A percentile compares a stretch with the other conserved stretches of the same genome.
phyloP scores from a whole-genome alignment of 1,284 basidiomycete species.

The Ganoderma sinense region DNA sequence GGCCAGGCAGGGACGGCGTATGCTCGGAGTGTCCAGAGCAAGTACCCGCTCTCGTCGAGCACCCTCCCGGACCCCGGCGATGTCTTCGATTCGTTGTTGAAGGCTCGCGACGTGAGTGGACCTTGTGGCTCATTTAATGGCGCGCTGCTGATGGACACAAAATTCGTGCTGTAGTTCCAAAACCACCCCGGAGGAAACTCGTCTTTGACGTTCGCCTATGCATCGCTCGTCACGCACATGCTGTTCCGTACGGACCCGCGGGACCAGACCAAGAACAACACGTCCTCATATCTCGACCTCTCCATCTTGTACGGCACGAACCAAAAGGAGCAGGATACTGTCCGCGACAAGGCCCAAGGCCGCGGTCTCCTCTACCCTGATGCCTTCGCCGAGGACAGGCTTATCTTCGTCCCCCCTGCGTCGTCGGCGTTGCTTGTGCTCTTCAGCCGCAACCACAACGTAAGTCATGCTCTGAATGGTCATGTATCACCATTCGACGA shows the following conservation, averaged over 20 bases:
- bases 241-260: constrained; percentile 70
- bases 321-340: constrained; percentile 44
- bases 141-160: not conserved
- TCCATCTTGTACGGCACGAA: constrained; percentile 78
- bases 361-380: constrained; percentile 73
- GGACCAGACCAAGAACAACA: constrained; percentile 67
- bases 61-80: constrained; percentile 72
- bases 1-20: constrained; percentile 82
- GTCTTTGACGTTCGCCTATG: constrained; percentile 80
- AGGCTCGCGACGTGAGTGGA: constrained; percentile 48
- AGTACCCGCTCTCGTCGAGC: constrained; percentile 48
- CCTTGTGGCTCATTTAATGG: not conserved
- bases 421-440: constrained; percentile 74
- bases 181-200: constrained; percentile 52
- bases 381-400: constrained; percentile 69
- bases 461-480: constrained; percentile 40
- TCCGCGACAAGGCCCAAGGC: constrained; percentile 45
- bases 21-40: constrained; percentile 73
- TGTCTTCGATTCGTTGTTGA: constrained; percentile 78
- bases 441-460: constrained; percentile 80
- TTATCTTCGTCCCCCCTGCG: constrained; percentile 81
- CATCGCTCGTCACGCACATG: constrained; percentile 78
- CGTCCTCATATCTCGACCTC: constrained; percentile 82
- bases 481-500: not conserved
- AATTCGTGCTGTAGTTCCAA: constrained; percentile 14